Evolutionary conservation across 495 filamentous ascomycete species (phyloP), one percentile per base, ranked within the genome.

Genomic region (Trichoderma gamsii): DNA sequence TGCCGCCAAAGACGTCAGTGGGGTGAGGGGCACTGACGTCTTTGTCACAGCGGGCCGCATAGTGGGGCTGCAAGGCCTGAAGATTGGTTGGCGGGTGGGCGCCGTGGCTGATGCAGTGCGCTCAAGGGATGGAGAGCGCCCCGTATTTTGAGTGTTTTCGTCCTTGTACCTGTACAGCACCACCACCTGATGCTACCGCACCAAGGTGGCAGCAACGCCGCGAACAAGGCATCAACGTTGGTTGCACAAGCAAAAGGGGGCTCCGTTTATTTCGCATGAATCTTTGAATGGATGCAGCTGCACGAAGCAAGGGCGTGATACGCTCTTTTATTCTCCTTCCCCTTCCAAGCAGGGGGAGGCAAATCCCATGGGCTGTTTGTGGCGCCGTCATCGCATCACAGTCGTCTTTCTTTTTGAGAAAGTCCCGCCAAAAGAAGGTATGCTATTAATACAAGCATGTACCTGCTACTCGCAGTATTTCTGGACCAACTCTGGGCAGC

Each of bases 1-100:
- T 21, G n/a, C 16, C 56, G 27, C 56, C 56, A 61, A 61, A 27
- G 56, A 61, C 56, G 56, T 61, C 56, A 61, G 56, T 15, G 56
- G 25, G 25, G 25, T 7, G 23, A 29, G 25, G 25, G 25, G 25
- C 56, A 61, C 27, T 61, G 56, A 32, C 56, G 56, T 61, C 56
- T 61, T 61, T 61, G 56, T 61, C 56, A 61, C 56, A 61, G 56
- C 56, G 56, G 56, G 56, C 56, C 56, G 56, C 56, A 61, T 61
- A 61, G 56, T 61, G 56, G 56, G 13, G 56, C 15, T 15, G 25
- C 25, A 61, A 38, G 11, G 56, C 56, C 56, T 61, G 56, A 61
- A 61, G 56, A 61, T 61, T 61, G 51, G 51, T 59, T 59, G 51
- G 21, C 44, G 13, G 13, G 44, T n/a, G 44, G n/a, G 44, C 44